A percentile compares a stretch with the other conserved stretches of the same genome.
These are phyloP conservation scores for Dothideomycetidae sp. DNA, from an alignment of 2,329 filamentous ascomycete genomes.

Conservation along the genomic window DNA sequence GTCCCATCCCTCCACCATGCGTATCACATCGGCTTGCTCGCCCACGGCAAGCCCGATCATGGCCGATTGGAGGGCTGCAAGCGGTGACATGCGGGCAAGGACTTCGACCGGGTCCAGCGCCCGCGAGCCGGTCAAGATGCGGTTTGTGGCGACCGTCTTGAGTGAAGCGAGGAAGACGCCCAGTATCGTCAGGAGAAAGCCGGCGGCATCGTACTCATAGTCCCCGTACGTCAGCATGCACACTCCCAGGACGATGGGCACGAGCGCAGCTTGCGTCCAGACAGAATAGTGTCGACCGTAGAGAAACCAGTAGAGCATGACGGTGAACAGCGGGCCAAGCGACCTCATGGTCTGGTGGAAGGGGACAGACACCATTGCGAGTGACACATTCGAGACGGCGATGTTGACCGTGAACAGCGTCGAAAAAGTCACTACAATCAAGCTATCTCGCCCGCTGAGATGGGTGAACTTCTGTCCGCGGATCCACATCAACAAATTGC, in stretches of 20 bases:
- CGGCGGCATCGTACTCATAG: slow-evolving; percentile 46
- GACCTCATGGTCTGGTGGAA: slow-evolving; percentile 53
- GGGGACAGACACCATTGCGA: slow-evolving; percentile 47
- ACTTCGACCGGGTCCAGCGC: slow-evolving; percentile 45
- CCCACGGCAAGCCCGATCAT: slow-evolving; percentile 39
- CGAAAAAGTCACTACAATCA: slow-evolving; percentile 44
- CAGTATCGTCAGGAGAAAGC: slow-evolving; percentile 27
- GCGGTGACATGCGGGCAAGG: slow-evolving; percentile 47
- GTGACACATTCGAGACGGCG: slow-evolving; percentile 49
- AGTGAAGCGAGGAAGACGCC: slow-evolving; percentile 24
- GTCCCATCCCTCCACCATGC: slow-evolving; percentile 14
- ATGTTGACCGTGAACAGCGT: slow-evolving; percentile 50
- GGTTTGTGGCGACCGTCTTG: slow-evolving; percentile 51
- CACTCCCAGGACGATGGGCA: slow-evolving; percentile 47
- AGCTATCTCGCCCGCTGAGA: slow-evolving; percentile 39
- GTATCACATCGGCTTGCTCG: slow-evolving; percentile 26
- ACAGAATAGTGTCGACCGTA: slow-evolving; percentile 42
- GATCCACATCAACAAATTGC: slow-evolving; percentile 36
- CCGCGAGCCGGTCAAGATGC: slow-evolving; percentile 48
- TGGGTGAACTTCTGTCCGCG: slow-evolving; percentile 41
- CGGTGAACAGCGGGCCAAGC: slow-evolving; percentile 47
- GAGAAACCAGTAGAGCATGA: slow-evolving; percentile 44
- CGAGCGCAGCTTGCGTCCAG: slow-evolving; percentile 44
- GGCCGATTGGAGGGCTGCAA: slow-evolving; percentile 43
- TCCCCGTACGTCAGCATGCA: slow-evolving; percentile 47